Evolutionary conservation across 352 stramenopile species (phyloP), one percentile per base, ranked within the genome.

Genomic region (Pythium chondricola): DNA sequence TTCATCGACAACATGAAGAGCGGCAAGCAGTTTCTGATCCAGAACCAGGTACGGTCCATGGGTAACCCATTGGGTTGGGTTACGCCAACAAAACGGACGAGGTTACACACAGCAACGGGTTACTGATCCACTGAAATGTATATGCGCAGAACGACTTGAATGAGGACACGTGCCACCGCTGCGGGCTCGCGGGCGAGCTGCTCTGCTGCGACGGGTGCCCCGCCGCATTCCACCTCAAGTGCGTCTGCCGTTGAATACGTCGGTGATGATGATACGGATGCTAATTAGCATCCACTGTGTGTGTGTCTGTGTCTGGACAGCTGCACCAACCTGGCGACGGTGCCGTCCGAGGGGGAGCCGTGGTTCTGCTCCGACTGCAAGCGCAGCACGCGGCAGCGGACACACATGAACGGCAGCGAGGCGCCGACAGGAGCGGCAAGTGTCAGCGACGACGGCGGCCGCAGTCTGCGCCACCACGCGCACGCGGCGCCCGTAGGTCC

Each of bases 181-280:
- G 80, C 38, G 74, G 75, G 1, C 65, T 83, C 32, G 68, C 72
- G 16, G 80, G 80, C 51, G 67, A 88, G 35, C 60, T 92, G 10
- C 84, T 92, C 43, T 92, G 80, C 63, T 92, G 80, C 47, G 80
- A 92, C 49, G 77, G 76, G 11, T 92, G 80, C 29, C 80, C 80
- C 9, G 73, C 76, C 1, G 80, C 80, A 8, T 86, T 89, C 56
- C 80, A 92, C 50, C 56, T 90, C 36, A 83, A 59, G 69, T 80
- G 64, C 51, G 55, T 42, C 24, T 40, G 4, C 5, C 27, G 1
- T 22, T 48, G 10, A 21, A n/a, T 42, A 24, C 38, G 33, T 6
- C 42, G 22, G 6, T 26, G 17, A 8, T 26, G 8, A 13, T 33
- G 29, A 13, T 33, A 13, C 29, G 29, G 29, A 33, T 13, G 29